A percentile compares a stretch with the other conserved stretches of the same genome.
Evolutionary conservation across 1,284 basidiomycete genomes (phyloP).

Genomic region (Fomitopsis palustris): DNA sequence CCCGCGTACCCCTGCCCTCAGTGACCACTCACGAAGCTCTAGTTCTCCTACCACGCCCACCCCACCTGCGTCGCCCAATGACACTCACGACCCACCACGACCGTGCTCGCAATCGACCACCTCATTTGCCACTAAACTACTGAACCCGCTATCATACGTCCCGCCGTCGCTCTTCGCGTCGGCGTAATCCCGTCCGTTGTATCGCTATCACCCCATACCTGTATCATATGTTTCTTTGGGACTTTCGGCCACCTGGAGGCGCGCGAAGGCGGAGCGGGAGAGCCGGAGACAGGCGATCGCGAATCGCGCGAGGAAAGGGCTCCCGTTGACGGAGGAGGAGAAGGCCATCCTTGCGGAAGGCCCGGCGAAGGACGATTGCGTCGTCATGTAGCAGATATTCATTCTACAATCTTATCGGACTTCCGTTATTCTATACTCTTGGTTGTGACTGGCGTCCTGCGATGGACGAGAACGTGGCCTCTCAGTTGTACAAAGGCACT

Average conservation of each 20-base stretch:
- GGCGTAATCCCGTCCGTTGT: conserved; percentile 41
- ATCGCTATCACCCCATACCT: conserved; percentile 15
- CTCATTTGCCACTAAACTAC: conserved; percentile 11
- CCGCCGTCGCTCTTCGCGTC: conserved; percentile 62
- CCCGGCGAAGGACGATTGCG: conserved; percentile 46
- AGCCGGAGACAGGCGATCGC: conserved; percentile 64
- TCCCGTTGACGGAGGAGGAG: conserved; percentile 47
- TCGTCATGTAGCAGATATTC: conserved; percentile 44
- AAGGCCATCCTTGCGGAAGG: conserved; percentile 54
- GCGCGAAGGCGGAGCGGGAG: conserved; percentile 66
- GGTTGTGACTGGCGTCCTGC: background rate
- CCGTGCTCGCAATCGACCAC: conserved; percentile 12
- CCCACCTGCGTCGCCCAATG: conserved; percentile 6
- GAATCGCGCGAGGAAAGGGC: conserved; percentile 67
- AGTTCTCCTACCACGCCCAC: conserved; percentile 34
- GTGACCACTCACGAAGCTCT: conserved; percentile 65
- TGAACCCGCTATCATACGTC: conserved; percentile 46
- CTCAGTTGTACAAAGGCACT: no score
- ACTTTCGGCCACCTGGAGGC: conserved; percentile 36
- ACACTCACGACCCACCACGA: conserved; percentile 8
- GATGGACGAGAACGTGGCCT: no score
- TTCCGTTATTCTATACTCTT: background rate
- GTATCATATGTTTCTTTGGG: conserved; percentile 8
- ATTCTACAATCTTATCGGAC: background rate
- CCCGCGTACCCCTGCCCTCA: conserved; percentile 28